phyloP scores from a whole-genome alignment of 2,329 filamentous ascomycete species.

The Trichophyton benhamiae region DNA sequence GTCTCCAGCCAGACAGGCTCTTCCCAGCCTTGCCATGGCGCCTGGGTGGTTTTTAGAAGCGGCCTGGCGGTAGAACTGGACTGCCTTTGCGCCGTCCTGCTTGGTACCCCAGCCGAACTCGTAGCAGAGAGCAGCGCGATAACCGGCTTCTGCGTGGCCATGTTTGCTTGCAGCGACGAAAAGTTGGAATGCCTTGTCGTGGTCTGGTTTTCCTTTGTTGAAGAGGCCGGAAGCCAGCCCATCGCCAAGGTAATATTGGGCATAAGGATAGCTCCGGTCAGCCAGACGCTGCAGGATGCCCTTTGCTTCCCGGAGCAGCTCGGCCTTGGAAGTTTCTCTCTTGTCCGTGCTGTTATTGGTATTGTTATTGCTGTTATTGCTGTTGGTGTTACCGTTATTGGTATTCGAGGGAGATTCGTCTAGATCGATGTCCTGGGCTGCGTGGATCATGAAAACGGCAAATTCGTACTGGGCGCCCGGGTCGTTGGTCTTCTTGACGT shows the following conservation, averaged over 20 bases:
- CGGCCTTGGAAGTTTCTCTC: conserved; percentile 42
- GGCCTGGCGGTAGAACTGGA: conserved; percentile 81
- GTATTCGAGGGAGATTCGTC: background rate
- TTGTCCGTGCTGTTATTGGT: conserved; percentile 11
- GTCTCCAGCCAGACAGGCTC: conserved; percentile 79
- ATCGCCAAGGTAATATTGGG: conserved; percentile 93
- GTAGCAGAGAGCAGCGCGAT: conserved; percentile 86
- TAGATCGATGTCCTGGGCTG: conserved; percentile 42
- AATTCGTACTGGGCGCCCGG: conserved; percentile 88
- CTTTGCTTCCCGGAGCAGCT: conserved; percentile 75
- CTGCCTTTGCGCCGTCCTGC: conserved; percentile 78
- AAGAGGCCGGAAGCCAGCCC: conserved; percentile 90
- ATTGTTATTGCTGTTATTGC: background rate
- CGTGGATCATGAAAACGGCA: conserved; percentile 83
- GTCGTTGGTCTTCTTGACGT: conserved; percentile 94
- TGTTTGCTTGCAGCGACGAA: conserved; percentile 93
- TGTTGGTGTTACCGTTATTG: background rate
- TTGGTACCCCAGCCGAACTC: conserved; percentile 96
- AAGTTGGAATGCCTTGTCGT: conserved; percentile 80
- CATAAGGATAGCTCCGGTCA: conserved; percentile 85
- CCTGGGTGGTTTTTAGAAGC: conserved; percentile 92
- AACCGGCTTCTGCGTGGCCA: conserved; percentile 90
- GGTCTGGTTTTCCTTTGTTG: conserved; percentile 85
- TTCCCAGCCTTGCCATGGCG: conserved; percentile 81
- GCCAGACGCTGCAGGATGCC: conserved; percentile 76